Base-by-base conservation (phyloP, 2,329 filamentous ascomycete species). In the Elsinoe batatas region DNA sequence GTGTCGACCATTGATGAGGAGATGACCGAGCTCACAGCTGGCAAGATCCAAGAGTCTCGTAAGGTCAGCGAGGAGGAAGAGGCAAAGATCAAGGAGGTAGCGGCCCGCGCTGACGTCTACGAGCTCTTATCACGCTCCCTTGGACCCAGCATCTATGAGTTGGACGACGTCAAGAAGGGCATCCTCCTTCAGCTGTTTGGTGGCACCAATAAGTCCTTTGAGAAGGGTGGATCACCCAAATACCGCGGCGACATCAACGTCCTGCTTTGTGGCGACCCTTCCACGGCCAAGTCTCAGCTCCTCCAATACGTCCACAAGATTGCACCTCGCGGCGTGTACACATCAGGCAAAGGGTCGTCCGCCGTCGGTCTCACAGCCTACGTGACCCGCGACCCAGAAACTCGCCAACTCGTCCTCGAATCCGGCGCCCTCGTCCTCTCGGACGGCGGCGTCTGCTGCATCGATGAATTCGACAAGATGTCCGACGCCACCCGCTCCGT, bases 291-390 rank as follows among this genome's bases (percentile, higher is more conserved):
- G 71, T 98, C 93, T 10, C 94, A 98, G 75, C 76, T 98, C 62
- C 80, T 98, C 62, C 97, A 96, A 74, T 98, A 98, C 71, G 97
- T 98, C 68, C 89, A 90, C 61, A 97, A 98, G 74, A 93, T 98
- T 30, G 91, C 93, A 1, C 93, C 93, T 59, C 88, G 93, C 60
- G 91, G 90, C 64, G 85, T 91, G 11, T 91, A 91, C 72, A 91
- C 87, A 4, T 88, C 86, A 3, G 87, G 87, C 59, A 85, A 87
- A 63, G 87, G 87, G 69, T 88, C 84, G 74, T 88, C 84, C 69
- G 87, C 87, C 67, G 87, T 91, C 54, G 87, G 87, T 82, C 77
- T 91, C 49, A 91, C 87, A 1, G 87, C 87, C 11, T 87, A 87
- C 12, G 87, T 91, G 37, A 91, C 90, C 85, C 83, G 87, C 54